Evolutionary conservation across 257 asterid species (phyloP).

Genomic region (Solanum lycopersicoides): DNA sequence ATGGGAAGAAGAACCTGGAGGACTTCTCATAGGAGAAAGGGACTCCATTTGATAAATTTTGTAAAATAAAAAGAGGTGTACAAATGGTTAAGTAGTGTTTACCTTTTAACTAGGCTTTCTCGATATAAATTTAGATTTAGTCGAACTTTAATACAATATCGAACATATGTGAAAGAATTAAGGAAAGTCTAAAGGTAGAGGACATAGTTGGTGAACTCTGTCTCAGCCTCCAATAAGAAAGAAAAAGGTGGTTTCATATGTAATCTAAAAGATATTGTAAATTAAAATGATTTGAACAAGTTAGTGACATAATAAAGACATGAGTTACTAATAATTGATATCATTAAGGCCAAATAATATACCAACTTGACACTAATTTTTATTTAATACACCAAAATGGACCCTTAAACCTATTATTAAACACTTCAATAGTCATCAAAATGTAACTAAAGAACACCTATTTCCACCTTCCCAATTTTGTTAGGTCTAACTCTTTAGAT

Average conservation of each 20-base stretch:
- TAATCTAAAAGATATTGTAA: neutral
- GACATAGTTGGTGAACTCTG: neutral
- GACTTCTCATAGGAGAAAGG: conserved; percentile 20
- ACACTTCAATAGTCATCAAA: neutral
- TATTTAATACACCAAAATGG: neutral
- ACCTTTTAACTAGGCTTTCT: neutral
- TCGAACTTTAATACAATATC: neutral
- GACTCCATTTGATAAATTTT: conserved; percentile 10
- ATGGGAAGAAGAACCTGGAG: conserved; percentile 27
- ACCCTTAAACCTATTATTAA: neutral
- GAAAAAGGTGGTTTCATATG: neutral
- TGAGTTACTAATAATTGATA: neutral
- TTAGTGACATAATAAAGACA: neutral
- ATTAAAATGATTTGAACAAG: neutral
- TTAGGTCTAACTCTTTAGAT: neutral
- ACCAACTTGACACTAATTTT: neutral
- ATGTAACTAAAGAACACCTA: neutral
- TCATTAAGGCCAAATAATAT: neutral
- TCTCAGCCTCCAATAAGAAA: neutral
- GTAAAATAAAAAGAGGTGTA: neutral
- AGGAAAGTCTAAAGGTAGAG: neutral
- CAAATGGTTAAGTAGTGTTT: neutral
- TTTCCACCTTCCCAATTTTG: neutral
- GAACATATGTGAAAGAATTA: neutral
- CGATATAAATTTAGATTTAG: neutral